Conservation (phyloP, 805 yeast species). For the Hanseniaspora nectarophila region DNA sequence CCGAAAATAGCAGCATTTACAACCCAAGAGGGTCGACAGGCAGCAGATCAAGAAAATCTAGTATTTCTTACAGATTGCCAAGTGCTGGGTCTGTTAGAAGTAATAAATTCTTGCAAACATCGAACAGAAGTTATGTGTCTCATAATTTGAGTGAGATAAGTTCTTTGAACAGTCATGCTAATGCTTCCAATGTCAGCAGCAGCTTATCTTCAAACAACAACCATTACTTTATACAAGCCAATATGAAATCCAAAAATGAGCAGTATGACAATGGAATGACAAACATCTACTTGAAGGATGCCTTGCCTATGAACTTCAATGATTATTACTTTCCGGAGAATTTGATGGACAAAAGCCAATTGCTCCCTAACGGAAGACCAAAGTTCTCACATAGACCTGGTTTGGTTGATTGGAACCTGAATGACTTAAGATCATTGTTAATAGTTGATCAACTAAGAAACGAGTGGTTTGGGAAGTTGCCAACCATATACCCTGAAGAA, state of each 20-base stretch:
- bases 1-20: neutral
- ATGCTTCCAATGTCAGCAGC: neutral
- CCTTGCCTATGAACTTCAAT: slow-evolving; percentile 39
- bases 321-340: slow-evolving; percentile 52
- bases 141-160: slow-evolving; percentile 12
- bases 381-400: slow-evolving; percentile 49
- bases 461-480: slow-evolving; percentile 47
- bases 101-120: slow-evolving; percentile 5
- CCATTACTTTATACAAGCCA: slow-evolving; percentile 12
- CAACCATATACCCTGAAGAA: slow-evolving; percentile 22
- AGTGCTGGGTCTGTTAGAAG: neutral
- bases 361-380: slow-evolving; percentile 49
- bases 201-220: neutral
- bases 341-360: slow-evolving; percentile 27
- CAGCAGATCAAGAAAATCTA: neutral
- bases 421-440: slow-evolving; percentile 54
- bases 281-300: slow-evolving; percentile 34
- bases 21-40: neutral
- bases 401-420: slow-evolving; percentile 52
- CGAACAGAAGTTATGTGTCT: slow-evolving; percentile 7
- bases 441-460: slow-evolving; percentile 40
- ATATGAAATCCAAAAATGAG: neutral
- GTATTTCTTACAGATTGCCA: neutral
- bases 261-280: neutral
- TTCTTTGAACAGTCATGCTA: slow-evolving; percentile 5